Evolutionary conservation across 192 early-diverging fungal species (phyloP).

Genomic region (Neocallimastix lanati): DNA sequence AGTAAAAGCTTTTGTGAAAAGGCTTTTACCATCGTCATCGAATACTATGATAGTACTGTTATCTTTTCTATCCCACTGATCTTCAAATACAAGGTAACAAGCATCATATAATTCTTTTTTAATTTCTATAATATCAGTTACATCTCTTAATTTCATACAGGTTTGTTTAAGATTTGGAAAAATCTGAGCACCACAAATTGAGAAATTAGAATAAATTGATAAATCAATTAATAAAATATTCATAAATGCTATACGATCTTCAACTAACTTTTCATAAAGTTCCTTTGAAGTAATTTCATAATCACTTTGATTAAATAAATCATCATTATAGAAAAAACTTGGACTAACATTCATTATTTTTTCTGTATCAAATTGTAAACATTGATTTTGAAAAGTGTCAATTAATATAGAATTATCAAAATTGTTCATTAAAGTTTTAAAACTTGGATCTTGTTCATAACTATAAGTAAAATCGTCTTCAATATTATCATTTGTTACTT

Average conservation of each 20-base stretch:
- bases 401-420: neutral
- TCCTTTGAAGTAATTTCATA: neutral
- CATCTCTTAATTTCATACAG: neutral
- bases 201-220: neutral
- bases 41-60: neutral
- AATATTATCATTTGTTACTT: neutral
- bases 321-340: neutral
- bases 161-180: neutral
- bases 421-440: neutral
- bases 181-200: neutral
- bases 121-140: neutral
- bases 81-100: neutral
- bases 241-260: neutral
- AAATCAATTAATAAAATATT: neutral
- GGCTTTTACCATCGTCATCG: neutral
- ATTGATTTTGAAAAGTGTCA: neutral
- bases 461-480: neutral
- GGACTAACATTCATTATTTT: neutral
- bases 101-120: neutral
- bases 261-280: neutral
- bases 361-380: neutral
- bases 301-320: neutral
- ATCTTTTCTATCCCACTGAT: neutral
- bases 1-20: neutral
- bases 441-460: neutral